Evolutionary conservation across 1,284 basidiomycete species (phyloP), one percentile per base, ranked within the genome.

Genomic region (Ceraceosorus bombacis): DNA sequence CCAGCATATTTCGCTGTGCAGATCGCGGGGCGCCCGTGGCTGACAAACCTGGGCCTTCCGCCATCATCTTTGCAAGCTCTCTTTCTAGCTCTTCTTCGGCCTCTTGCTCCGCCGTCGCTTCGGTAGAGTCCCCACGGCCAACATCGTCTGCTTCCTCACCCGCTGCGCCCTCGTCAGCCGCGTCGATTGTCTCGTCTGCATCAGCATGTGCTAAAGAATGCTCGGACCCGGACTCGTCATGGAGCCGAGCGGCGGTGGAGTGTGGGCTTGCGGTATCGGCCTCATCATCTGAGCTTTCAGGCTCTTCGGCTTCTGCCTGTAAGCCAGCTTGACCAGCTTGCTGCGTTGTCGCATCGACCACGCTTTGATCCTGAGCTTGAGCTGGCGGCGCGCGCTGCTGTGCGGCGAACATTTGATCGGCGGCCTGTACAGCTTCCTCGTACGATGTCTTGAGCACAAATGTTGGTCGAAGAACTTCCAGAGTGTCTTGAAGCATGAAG

Each of bases 11-110:
- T 39, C 54, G 60, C 50, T 27, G 52, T 55, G 15, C 38, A 13
- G 48, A 43, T 53, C 10, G 17, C 49, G 66, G 62, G 3, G 64
- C 88, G 17, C 90, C 84, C 70, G 27, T 13, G 13, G 38, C 36
- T 12, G 56, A 46, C 8, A 53, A 41, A 48, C 38, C 53, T 41
- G 53, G 52, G 81, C n/a, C 86, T 82, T 72, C 92, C 85, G 8
- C 85, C 82, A 49, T 86, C 82, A 99, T 87, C 80, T 90, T 94
- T 1, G 94, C 91, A 37, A 99, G 84, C 77, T 98, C 95, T 75
- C 91, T 90, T 8, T 86, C 89, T 73, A 99, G 97, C 51, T 94
- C 94, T 5, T 86, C 88, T 53, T 94, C 88, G 39, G 89, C 92
- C 71, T 94, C 90, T 67, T 89, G 86, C 8, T 73, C 73, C 50